Evolutionary conservation across 495 filamentous ascomycete species (phyloP), one percentile per base, ranked within the genome.

Genomic region (Lentithecium fluviatile): DNA sequence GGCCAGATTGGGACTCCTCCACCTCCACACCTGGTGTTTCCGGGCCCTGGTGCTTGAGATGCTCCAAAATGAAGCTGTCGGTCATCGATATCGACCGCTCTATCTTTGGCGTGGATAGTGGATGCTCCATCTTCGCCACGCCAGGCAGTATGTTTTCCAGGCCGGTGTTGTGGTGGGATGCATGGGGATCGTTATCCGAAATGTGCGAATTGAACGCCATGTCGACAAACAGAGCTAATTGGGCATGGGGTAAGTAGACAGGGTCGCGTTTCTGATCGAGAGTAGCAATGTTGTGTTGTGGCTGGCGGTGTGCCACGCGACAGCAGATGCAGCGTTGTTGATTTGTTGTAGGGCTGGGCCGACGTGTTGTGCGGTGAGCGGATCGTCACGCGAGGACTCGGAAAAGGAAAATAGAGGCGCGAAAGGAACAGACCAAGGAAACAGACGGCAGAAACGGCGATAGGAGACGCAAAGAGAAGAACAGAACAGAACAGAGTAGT

Each of bases 111-210:
- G 52, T 52, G n/a, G 60, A 45, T n/a, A 52, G n/a, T 23, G 43
- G 26, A 2, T 45, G 52, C 15, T 63, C 60, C 20, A 48, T 50
- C 57, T 56, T 66, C 21, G 62, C 19, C 36, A 61, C 51, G 40
- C 62, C 56, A 15, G 62, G 62, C 12, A 56, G 62, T 21, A 66
- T 66, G 46, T 66, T 53, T 29, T 60, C 57, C 57, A 66, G 53
- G 8, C 20, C 43, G 34, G 51, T 13, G 26, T 1, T 52, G 46
- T 23, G 46, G 52, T 36, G 50, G 21, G 6, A 42, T 23, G 45
- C 48, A 59, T 56, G 51, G 42, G 11, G 48, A 26, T 55, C 40
- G 40, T 34, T 20, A 45, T 56, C 56, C 25, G 52, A 52, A 50
- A 17, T 38, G 17, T 56, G 26, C 17, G 19, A 6, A 21, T 37